phyloP scores from a whole-genome alignment of 179 eudicot species.

The Gypsophila paniculata region DNA sequence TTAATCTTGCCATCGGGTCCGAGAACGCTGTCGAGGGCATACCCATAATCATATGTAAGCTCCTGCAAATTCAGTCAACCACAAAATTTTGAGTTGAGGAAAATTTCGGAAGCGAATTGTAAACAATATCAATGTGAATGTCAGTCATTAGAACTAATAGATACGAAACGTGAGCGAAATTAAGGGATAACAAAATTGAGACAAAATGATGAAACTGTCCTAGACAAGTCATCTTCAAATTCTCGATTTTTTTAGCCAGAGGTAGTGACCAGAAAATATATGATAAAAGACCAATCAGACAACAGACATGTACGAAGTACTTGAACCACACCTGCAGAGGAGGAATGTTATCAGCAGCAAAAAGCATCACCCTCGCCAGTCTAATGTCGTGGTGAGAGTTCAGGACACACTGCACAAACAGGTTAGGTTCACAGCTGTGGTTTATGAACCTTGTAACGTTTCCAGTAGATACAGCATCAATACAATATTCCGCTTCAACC shows the following conservation, averaged over 20 bases:
- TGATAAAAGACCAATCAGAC: not conserved
- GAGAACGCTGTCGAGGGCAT: slow-evolving; percentile 56
- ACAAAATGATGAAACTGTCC: no score
- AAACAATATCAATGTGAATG: no score
- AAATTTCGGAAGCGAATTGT: no score
- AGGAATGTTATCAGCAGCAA: slow-evolving; percentile 92
- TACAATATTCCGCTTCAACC: slow-evolving; percentile 63
- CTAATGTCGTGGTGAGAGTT: slow-evolving; percentile 63
- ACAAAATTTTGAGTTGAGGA: not conserved
- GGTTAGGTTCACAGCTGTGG: slow-evolving; percentile 85
- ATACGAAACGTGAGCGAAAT: no score
- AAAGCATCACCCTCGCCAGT: slow-evolving; percentile 65
- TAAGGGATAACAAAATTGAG: no score
- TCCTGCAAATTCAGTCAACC: slow-evolving; percentile 42
- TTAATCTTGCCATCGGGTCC: slow-evolving; percentile 58
- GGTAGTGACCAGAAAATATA: not conserved
- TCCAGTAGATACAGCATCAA: slow-evolving; percentile 66
- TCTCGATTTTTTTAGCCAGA: no score
- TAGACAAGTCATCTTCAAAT: no score
- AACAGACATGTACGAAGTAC: not conserved
- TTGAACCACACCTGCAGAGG: slow-evolving; percentile 61
- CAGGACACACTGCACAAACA: slow-evolving; percentile 77
- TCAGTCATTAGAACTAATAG: no score
- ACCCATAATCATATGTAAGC: slow-evolving; percentile 72
- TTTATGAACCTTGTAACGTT: slow-evolving; percentile 74